These are phyloP conservation scores for Kwoniella heveanensis DNA, from an alignment of 768 basidiomycete genomes.

Conservation along the genomic window DNA sequence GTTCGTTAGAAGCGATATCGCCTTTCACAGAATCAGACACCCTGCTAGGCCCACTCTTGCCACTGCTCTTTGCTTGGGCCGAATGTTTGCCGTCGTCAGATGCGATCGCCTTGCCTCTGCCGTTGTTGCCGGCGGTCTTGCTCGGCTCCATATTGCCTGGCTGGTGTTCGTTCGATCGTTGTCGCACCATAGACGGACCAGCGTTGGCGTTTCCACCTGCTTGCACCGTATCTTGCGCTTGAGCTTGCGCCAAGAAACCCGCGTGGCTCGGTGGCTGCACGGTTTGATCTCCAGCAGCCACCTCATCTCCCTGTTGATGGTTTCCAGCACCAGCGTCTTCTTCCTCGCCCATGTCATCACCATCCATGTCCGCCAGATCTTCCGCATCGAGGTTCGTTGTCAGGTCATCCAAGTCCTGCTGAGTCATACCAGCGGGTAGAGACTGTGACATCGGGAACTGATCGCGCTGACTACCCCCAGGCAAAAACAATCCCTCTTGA, in stretches of 20 bases:
- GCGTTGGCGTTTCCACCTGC: background rate
- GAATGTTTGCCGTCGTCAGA: background rate
- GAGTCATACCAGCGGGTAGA: background rate
- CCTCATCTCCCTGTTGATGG: no score
- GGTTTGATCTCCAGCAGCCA: no score
- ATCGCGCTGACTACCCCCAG: background rate
- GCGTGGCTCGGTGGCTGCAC: no score
- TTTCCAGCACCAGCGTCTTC: no score
- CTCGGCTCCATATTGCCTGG: background rate
- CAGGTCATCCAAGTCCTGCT: background rate
- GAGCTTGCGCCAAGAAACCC: no score
- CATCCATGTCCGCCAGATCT: background rate
- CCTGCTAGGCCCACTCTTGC: background rate
- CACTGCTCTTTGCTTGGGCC: background rate
- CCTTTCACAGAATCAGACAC: background rate
- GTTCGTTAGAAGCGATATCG: background rate
- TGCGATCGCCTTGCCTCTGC: background rate
- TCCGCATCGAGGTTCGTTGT: background rate
- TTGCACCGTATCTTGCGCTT: background rate
- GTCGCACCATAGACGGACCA: background rate
- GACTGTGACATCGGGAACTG: background rate
- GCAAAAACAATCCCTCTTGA: background rate
- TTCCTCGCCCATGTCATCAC: background rate
- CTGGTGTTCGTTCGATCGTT: background rate
- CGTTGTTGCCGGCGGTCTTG: background rate